A percentile compares a stretch with the other conserved stretches of the same genome.
These are phyloP conservation scores for Phoma herbarum DNA, from an alignment of 2,329 filamentous ascomycete species.

Conservation along the genomic window DNA sequence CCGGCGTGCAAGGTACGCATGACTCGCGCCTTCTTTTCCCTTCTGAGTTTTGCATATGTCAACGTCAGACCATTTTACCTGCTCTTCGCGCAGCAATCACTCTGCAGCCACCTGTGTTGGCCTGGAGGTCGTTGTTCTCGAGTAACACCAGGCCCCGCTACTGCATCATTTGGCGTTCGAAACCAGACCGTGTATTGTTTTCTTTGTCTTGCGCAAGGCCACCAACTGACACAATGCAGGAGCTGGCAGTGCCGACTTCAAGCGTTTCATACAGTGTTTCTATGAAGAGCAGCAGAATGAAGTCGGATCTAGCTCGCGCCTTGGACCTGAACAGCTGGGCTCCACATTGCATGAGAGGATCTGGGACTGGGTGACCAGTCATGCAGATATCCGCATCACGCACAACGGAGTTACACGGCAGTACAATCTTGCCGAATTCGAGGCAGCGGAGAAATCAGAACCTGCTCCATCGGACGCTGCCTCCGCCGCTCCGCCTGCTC, in stretches of 20 bases:
- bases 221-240: constrained; percentile 38
- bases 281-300: constrained; percentile 38
- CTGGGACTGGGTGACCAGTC: constrained; percentile 65
- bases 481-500: background rate
- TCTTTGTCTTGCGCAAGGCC: background rate
- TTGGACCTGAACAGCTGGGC: constrained; percentile 50
- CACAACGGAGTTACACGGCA: constrained; percentile 50
- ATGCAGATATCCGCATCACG: constrained; percentile 65
- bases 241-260: constrained; percentile 53
- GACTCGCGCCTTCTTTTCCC: constrained; percentile 18
- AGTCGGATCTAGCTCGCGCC: background rate
- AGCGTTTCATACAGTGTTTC: constrained; percentile 49
- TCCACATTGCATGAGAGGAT: constrained; percentile 61
- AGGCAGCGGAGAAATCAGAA: constrained; percentile 39
- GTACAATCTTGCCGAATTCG: constrained; percentile 44
- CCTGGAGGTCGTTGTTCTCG: background rate
- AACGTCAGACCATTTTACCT: constrained; percentile 2
- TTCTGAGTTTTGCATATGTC: background rate
- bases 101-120: background rate
- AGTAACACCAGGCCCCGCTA: background rate
- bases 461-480: constrained; percentile 4
- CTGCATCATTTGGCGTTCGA: constrained; percentile 22
- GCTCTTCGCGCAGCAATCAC: background rate
- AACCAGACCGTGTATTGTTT: constrained; percentile 12
- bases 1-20: constrained; percentile 65